These are phyloP conservation scores for Aureobasidium lini DNA, from an alignment of 2,329 filamentous ascomycete genomes.

Conservation along the genomic window DNA sequence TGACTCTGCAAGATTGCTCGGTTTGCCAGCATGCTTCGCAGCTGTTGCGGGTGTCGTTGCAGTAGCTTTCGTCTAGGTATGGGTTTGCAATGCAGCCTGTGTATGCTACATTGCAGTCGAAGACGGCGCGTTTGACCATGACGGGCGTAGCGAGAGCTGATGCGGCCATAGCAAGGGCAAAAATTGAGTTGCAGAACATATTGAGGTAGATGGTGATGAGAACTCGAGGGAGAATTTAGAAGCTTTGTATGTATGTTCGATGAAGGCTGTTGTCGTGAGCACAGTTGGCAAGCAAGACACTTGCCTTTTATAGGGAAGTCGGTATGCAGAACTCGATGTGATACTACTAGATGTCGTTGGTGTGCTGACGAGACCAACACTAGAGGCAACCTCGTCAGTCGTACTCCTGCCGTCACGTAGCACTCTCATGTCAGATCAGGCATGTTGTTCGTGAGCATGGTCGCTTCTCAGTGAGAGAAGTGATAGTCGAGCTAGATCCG, in stretches of 20 bases:
- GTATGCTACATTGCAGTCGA: constrained; percentile 3
- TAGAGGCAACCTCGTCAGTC: not conserved
- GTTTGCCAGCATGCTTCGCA: constrained; percentile 5
- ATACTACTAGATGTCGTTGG: not conserved
- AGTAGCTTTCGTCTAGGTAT: not conserved
- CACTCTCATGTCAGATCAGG: not conserved
- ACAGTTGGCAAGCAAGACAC: not conserved
- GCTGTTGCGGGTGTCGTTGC: constrained; percentile 1
- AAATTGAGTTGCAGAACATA: not conserved
- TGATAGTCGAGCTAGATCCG: not conserved
- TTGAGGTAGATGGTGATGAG: not conserved
- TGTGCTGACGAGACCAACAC: not conserved
- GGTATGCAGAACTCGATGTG: not conserved
- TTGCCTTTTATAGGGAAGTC: not conserved
- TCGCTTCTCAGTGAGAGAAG: not conserved
- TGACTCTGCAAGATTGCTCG: constrained; percentile 3
- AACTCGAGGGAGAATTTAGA: not conserved
- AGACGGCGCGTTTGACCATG: not conserved
- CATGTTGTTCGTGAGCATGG: not conserved
- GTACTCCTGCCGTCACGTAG: not conserved
- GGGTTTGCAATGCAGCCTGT: not conserved
- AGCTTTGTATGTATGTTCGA: not conserved
- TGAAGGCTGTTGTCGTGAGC: not conserved
- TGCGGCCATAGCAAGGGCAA: not conserved
- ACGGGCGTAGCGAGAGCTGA: not conserved